Conservation (phyloP, 177 flowering plant species). For the Vitis hybrid region DNA sequence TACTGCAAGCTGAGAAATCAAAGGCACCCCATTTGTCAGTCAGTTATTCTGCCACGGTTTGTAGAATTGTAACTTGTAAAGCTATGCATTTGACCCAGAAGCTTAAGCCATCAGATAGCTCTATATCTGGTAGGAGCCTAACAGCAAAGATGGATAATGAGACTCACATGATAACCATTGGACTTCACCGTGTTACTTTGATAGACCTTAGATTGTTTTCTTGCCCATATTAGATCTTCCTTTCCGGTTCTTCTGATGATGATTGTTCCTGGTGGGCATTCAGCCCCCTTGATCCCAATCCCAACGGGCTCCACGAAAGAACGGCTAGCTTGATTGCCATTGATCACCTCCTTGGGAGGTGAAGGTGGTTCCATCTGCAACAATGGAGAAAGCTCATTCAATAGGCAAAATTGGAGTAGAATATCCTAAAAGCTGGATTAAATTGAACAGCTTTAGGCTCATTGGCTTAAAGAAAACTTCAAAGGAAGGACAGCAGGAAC, state of each 20-base stretch:
- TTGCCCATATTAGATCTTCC: conserved; percentile 3
- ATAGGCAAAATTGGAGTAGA: too few relatives aligned
- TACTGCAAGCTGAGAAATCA: background rate
- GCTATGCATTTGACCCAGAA: background rate
- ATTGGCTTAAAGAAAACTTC: too few relatives aligned
- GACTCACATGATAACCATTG: background rate
- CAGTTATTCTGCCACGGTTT: too few relatives aligned
- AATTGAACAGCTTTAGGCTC: too few relatives aligned
- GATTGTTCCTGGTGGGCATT: conserved; percentile 4
- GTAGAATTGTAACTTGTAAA: too few relatives aligned
- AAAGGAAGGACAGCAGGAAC: too few relatives aligned
- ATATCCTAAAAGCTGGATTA: too few relatives aligned
- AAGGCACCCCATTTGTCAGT: background rate
- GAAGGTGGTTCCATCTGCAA: background rate
- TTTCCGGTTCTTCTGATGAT: background rate
- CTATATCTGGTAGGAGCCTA: too few relatives aligned
- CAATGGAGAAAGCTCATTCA: background rate
- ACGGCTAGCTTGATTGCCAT: background rate
- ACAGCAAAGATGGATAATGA: background rate
- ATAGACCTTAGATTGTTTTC: background rate
- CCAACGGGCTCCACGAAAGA: background rate
- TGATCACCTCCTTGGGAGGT: too few relatives aligned
- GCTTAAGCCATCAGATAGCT: too few relatives aligned
- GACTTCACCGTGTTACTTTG: background rate
- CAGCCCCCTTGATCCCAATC: background rate